A percentile compares a stretch with the other conserved stretches of the same genome.
These are phyloP conservation scores for Aspergillus sp. DNA, from an alignment of 2,329 filamentous ascomycete genomes.

Conservation along the genomic window DNA sequence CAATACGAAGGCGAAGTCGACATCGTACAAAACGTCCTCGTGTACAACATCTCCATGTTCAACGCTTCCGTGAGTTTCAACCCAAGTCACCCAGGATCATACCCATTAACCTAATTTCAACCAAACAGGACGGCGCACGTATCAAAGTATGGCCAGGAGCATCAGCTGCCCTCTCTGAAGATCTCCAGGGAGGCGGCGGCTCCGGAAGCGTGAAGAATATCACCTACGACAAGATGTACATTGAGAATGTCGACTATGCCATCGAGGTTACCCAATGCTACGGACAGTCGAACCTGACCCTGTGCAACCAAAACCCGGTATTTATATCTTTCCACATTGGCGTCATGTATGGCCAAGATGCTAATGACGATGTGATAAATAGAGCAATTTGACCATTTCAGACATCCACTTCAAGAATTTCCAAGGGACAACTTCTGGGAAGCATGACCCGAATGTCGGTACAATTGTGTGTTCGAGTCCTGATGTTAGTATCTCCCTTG, in stretches of 20 bases:
- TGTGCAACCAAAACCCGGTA: constrained; percentile 57
- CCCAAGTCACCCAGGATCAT: constrained; percentile 27
- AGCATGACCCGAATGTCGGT: constrained; percentile 41
- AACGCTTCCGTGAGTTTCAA: constrained; percentile 41
- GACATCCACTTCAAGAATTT: constrained; percentile 56
- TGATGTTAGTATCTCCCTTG: constrained; percentile 35
- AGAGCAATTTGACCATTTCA: constrained; percentile 48
- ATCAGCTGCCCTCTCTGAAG: constrained; percentile 51
- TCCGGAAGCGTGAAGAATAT: constrained; percentile 60
- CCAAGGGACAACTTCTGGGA: constrained; percentile 48
- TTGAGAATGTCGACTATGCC: constrained; percentile 61
- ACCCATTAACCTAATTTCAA: constrained; percentile 27
- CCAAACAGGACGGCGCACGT: constrained; percentile 55
- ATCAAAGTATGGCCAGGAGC: constrained; percentile 70
- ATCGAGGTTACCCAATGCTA: constrained; percentile 65
- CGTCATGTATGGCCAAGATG: background rate
- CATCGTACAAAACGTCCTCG: constrained; percentile 64
- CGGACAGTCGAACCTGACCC: constrained; percentile 56
- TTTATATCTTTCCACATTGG: background rate
- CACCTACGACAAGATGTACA: constrained; percentile 59
- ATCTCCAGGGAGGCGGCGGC: constrained; percentile 63
- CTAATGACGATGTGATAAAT: background rate
- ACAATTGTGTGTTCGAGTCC: constrained; percentile 46
- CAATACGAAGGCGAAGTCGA: constrained; percentile 62
- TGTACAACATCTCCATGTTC: constrained; percentile 57